These are phyloP conservation scores for Parmales sp. DNA, from an alignment of 108 stramenopile species.

Conservation along the genomic window DNA sequence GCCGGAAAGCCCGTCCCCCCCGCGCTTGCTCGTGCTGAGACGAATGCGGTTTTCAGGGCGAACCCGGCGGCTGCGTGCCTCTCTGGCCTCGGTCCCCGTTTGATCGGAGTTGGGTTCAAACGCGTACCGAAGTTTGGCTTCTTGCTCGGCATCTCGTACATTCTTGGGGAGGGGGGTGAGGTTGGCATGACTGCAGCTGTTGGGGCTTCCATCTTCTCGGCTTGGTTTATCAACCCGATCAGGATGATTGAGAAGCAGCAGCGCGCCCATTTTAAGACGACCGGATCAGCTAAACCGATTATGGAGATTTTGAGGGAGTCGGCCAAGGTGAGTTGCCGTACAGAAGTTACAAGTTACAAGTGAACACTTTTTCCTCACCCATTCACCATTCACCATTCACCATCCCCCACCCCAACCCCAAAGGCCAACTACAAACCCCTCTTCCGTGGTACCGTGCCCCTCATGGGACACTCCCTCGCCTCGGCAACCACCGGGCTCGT, in stretches of 20 bases:
- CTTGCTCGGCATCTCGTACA: slow-evolving; percentile 71
- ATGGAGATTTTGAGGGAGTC: slow-evolving; percentile 67
- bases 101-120: slow-evolving; percentile 86
- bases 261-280: slow-evolving; percentile 74
- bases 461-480: slow-evolving; percentile 83
- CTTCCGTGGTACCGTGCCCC: slow-evolving; percentile 77
- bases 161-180: slow-evolving; percentile 68
- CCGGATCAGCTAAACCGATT: slow-evolving; percentile 71
- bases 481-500: slow-evolving; percentile 76
- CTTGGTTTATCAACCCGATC: slow-evolving; percentile 84
- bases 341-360: background rate
- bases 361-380: background rate
- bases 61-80: slow-evolving; percentile 64
- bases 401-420: too few relatives aligned
- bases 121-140: slow-evolving; percentile 84
- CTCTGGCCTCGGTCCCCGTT: slow-evolving; percentile 66
- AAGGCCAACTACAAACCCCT: slow-evolving; percentile 59
- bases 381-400: background rate
- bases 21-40: slow-evolving; percentile 61
- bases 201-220: slow-evolving; percentile 66
- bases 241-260: slow-evolving; percentile 93
- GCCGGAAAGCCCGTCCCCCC: slow-evolving; percentile 74
- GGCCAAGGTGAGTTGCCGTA: slow-evolving; percentile 44
- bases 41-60: slow-evolving; percentile 65
- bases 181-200: slow-evolving; percentile 63